Evolutionary conservation across 164 flowering plant genomes (phyloP), one percentile per base, ranked within the genome.

Genomic region (Tetracentron sinense): DNA sequence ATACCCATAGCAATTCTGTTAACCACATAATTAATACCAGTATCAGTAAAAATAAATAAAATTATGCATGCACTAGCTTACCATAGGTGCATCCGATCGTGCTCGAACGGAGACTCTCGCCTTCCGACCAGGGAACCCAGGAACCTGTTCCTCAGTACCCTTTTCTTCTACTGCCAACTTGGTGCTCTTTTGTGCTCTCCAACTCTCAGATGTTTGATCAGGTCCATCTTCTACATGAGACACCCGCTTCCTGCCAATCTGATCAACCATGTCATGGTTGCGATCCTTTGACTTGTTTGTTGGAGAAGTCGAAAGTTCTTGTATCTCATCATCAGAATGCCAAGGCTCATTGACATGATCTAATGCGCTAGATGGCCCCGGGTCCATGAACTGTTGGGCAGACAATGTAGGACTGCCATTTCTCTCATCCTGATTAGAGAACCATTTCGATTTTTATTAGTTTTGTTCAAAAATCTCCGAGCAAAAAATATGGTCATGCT

Each of bases 51-150:
- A n/a, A n/a, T n/a, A n/a, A n/a, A n/a, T n/a, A 38, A 16, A 38
- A n/a, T 38, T 1, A 38, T 10, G 8, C 1, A 16, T 38, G 44
- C 11, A 38, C 2, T 38, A 38, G 44, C 44, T 65, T 66, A 84
- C 86, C 80, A 76, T 4, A 1, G 82, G 79, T 14, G 86, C 85
- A 25, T 82, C 83, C 0, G 86, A 84, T 61, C 86, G 72, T 38
- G 85, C 83, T n/a, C 86, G 69, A 0, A 84, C 83, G 8, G 86
- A 82, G 23, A 82, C 89, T 60, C 89, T 72, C 0, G 83, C 83
- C 64, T 81, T 84, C 22, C 85, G 69, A 42, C 77, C 72, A 35
- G 83, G 71, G 11, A 56, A 55, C 17, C 77, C 84, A 1, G 69
- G 12, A 19, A 55, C 33, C 66, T 74, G 77, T 30, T 73, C 77